Percentiles rank a stretch among this genome's conserved stretches.
These are phyloP conservation scores for Cucurbita ficifolia DNA, from an alignment of 306 rosid species.

Conservation along the genomic window DNA sequence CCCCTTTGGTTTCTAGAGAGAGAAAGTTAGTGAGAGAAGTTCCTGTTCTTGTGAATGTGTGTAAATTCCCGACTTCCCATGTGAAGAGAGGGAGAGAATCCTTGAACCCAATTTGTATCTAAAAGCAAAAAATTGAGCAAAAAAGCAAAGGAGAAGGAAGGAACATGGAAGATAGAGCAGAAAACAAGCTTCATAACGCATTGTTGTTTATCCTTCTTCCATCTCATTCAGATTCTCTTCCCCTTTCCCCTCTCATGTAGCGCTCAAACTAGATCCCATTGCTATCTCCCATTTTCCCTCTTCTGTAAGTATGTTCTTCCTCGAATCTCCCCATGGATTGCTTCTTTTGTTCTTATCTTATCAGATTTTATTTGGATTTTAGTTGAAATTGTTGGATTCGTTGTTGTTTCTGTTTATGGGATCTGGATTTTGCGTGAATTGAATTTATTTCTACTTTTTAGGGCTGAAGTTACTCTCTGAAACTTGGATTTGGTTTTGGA, in stretches of 20 bases:
- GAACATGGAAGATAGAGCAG: constrained; percentile 6
- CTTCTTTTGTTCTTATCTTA: not conserved
- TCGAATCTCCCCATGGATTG: not conserved
- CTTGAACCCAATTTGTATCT: not conserved
- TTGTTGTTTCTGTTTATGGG: not conserved
- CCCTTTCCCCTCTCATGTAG: constrained; percentile 19
- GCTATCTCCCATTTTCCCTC: not conserved
- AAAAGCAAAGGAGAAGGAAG: constrained; percentile 2
- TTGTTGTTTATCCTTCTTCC: constrained; percentile 7
- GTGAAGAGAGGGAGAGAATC: constrained; percentile 5
- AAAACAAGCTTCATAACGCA: constrained; percentile 7
- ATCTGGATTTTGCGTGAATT: not conserved
- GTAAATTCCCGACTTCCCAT: constrained; percentile 3
- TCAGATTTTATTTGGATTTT: not conserved
- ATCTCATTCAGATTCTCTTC: constrained; percentile 12
- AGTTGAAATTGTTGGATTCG: not conserved
- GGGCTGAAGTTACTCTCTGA: not conserved
- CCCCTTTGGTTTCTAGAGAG: not conserved
- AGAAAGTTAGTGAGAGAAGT: not conserved
- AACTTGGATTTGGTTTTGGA: not conserved
- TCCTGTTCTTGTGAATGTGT: not conserved
- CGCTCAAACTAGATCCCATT: constrained; percentile 6
- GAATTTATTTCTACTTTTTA: not conserved
- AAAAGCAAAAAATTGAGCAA: not conserved
- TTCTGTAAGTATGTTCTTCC: constrained; percentile 34